Base-by-base conservation (phyloP, 345 rosid genomes). In the Eucalyptus viminalis region DNA sequence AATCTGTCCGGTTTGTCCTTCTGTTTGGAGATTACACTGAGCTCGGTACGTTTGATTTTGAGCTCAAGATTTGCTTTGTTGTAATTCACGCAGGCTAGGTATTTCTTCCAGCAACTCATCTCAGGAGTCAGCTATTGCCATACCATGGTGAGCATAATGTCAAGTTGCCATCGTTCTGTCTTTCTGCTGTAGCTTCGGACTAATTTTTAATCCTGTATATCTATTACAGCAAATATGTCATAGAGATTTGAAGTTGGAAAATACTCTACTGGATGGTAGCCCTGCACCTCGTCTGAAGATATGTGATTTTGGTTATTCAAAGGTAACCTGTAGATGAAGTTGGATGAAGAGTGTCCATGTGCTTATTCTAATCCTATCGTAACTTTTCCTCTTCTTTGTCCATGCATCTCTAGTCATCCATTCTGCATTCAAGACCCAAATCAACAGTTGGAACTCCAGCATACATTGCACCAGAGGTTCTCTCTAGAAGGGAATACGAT, bases 61-160 rank as follows among this genome's bases (percentile, higher is more conserved):
- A 76, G 44, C 85, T 76, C 47, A 19, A 76, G 45, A 40, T 40
- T 72, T 34, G 45, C 81, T 54, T 62, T 29, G 25, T 27, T 7
- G 13, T 19, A 54, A 31, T 58, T 14, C 62, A 27, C 43, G 44
- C 88, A 94, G 96, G 96, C 96, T 88, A 93, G 95, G 47, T 95
- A 92, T 91, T 95, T 94, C 93, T 96, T 95, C 92, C 99, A 96
- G 92, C 99, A 96, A 92, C 98, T 96, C 88, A 95, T 95, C 87
- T 95, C 96, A 53, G 99, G 99, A 62, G 99, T 96, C 86, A 94
- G 96, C 92, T 96, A 94, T 91, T 96, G 97, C 89, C 99, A 96
- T 89, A 88, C 95, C 67, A 92, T 95, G 97, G 99, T 95, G 80
- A 90, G 92, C 54, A 34, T 76, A 88, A 43, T 50, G 43, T 54